Evolutionary conservation across 768 basidiomycete species (phyloP).

Genomic region (Boletus huronensis): DNA sequence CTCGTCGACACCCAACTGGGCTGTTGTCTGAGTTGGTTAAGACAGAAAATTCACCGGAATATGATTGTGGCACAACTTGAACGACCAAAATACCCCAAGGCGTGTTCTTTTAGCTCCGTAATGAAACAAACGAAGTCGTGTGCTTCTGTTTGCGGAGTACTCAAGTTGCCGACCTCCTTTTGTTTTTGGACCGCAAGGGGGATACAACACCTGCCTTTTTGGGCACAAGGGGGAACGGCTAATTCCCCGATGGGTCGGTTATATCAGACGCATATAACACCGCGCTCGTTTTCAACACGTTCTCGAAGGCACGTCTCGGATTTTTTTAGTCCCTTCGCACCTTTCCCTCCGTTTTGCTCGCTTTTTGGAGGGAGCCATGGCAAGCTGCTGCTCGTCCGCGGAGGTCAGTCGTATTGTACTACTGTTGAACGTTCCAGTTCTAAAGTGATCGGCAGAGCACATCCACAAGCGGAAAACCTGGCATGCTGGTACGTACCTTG

Average conservation of each 20-base stretch:
- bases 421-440: neutral
- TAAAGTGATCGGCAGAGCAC: slow-evolving; percentile 24
- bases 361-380: slow-evolving; percentile 19
- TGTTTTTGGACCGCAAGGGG: slow-evolving; percentile 22
- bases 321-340: neutral
- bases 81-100: neutral
- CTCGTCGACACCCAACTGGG: slow-evolving; percentile 11
- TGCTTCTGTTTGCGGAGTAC: neutral
- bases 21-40: neutral
- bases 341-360: neutral
- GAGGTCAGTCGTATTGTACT: slow-evolving; percentile 23
- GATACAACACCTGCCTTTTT: slow-evolving; percentile 32
- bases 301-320: slow-evolving; percentile 2
- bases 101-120: slow-evolving; percentile 14
- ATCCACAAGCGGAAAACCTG: slow-evolving; percentile 17
- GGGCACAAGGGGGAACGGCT: slow-evolving; percentile 25
- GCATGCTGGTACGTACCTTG: slow-evolving; percentile 12
- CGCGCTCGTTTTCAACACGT: neutral
- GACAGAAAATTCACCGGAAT: neutral
- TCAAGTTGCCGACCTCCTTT: slow-evolving; percentile 20
- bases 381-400: slow-evolving; percentile 23
- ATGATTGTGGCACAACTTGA: no score
- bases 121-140: slow-evolving; percentile 11
- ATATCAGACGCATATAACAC: slow-evolving; percentile 13
- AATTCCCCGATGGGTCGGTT: slow-evolving; percentile 8